phyloP scores from a whole-genome alignment of 352 stramenopile species.

The Phytophthora citrophthora region DNA sequence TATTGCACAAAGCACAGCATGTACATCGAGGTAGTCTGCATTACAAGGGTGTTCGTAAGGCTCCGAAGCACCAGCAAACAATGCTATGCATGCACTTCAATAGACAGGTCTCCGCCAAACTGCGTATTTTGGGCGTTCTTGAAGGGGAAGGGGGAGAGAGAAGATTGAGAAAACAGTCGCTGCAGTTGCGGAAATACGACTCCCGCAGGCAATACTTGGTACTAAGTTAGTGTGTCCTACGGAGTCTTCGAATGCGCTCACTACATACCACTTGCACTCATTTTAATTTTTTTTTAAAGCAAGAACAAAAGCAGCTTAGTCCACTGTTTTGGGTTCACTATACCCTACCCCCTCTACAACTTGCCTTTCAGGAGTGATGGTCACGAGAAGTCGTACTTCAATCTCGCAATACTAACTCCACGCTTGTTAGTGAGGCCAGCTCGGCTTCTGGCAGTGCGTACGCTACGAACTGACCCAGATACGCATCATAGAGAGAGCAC shows the following conservation, averaged over 20 bases:
- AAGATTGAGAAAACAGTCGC: slow-evolving; percentile 13
- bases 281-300: no score
- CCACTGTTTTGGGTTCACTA: slow-evolving; percentile 3
- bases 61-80: no score
- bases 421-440: slow-evolving; percentile 20
- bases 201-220: no score
- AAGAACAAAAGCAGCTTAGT: neutral
- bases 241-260: neutral
- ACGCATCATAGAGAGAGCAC: slow-evolving; percentile 34
- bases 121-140: slow-evolving; percentile 5
- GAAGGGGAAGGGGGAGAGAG: slow-evolving; percentile 7
- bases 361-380: neutral
- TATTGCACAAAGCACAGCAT: no score
- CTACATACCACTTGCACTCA: neutral
- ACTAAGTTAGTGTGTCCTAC: no score
- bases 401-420: no score
- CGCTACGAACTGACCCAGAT: slow-evolving; percentile 40
- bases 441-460: slow-evolving; percentile 31
- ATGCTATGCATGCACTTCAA: no score
- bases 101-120: neutral
- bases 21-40: no score
- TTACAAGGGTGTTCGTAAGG: no score
- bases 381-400: no score
- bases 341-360: slow-evolving; percentile 7
- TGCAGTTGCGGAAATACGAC: neutral